These are phyloP conservation scores for Cadophora gregata DNA, from an alignment of 2,329 filamentous ascomycete genomes.

Conservation along the genomic window DNA sequence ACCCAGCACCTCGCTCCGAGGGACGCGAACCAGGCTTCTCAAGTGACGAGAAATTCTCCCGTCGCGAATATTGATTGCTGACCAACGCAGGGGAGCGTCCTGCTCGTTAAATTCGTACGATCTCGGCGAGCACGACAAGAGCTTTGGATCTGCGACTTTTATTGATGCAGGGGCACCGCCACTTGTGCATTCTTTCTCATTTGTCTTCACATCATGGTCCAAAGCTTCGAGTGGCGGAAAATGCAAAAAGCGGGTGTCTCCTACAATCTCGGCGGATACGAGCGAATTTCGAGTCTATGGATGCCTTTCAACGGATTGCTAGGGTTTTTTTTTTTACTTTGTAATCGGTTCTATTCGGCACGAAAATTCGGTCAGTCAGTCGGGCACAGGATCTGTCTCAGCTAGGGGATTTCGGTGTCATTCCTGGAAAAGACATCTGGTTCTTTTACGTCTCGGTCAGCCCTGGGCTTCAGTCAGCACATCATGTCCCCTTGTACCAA, in stretches of 20 bases:
- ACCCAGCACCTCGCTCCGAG: slow-evolving; percentile 51
- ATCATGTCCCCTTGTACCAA: slow-evolving; percentile 46
- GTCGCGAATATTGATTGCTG: slow-evolving; percentile 47
- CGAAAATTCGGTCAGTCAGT: slow-evolving; percentile 44
- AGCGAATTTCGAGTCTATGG: slow-evolving; percentile 40
- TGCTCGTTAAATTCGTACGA: slow-evolving; percentile 47
- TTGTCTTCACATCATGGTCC: slow-evolving; percentile 44
- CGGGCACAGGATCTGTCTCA: slow-evolving; percentile 39
- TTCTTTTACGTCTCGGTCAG: slow-evolving; percentile 42
- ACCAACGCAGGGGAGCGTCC: slow-evolving; percentile 46
- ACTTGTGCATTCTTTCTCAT: slow-evolving; percentile 42
- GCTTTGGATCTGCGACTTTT: slow-evolving; percentile 46
- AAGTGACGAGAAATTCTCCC: slow-evolving; percentile 44
- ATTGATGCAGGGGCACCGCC: slow-evolving; percentile 46
- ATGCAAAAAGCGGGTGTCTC: slow-evolving; percentile 43
- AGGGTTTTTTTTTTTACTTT: slow-evolving; percentile 45
- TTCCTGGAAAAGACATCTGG: slow-evolving; percentile 44
- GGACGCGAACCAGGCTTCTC: slow-evolving; percentile 50
- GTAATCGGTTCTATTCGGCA: slow-evolving; percentile 42
- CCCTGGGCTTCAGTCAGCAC: slow-evolving; percentile 42
- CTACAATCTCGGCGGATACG: slow-evolving; percentile 40
- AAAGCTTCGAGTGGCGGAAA: slow-evolving; percentile 45
- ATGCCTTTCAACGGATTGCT: slow-evolving; percentile 42
- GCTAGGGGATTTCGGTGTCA: slow-evolving; percentile 39
- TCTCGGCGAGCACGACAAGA: slow-evolving; percentile 42